Base-by-base conservation (phyloP, 139 green algal species). In the Astrephomene gubernaculifera region DNA sequence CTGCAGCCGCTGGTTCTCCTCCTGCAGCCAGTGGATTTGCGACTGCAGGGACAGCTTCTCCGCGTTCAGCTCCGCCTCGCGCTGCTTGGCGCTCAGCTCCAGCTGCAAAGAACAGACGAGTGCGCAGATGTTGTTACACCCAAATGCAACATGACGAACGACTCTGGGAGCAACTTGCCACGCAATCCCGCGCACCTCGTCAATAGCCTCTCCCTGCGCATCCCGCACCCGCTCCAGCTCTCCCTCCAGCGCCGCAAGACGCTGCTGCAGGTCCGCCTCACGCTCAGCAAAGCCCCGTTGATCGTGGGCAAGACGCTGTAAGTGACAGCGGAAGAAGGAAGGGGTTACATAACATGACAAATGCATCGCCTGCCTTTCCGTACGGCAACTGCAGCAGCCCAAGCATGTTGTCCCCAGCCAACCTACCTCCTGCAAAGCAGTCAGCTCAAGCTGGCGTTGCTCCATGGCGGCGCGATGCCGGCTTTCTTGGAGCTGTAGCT, bases 31-130 rank as follows among this genome's bases (percentile, higher is more conserved):
- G 87, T 94, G 91, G 79, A 94, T 92, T 45, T 91, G 87, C 36
- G 71, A 88, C 87, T 94, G 85, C 27, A 94, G 87, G 7, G 85
- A 83, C 73, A 92, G 83, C 57, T 92, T 78, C 39, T 81, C 82
- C 22, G 91, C 94, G 52, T 95, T 93, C 27, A 93, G 91, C 85
- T 96, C 89, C 3, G 94, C 94, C 76, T 96, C 86, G 74, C 95
- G 92, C 31, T 89, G 85, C 64, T 95, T 94, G 31, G 90, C 87
- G 68, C 96, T 94, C 78, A 91, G 60, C 88, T 98, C 95, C 49
- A 92, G 67, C 78, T 94, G 90, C 44, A 75, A 3, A 35, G 21
- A 60, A 63, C 43, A 27, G 27, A 41, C 7, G 49, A 57, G 49
- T 12, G 49, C n/a, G n/a, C n/a, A n/a, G n/a, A n/a, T n/a, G n/a